Conservation (phyloP, 768 basidiomycete species). For the Termitomyces sp. region DNA sequence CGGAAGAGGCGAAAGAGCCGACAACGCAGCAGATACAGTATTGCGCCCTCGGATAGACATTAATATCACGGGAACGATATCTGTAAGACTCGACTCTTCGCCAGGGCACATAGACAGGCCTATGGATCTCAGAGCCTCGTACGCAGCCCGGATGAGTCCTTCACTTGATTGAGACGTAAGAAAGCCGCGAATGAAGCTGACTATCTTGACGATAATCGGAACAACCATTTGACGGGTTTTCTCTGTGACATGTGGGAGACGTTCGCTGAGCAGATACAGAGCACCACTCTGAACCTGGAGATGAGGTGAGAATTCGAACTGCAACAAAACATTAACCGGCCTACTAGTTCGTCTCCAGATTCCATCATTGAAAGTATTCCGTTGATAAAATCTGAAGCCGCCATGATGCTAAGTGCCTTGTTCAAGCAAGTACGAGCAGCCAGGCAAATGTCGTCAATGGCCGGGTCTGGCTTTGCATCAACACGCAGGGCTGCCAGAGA, state of each 20-base stretch:
- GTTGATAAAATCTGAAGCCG: constrained; percentile 62
- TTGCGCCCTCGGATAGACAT: constrained; percentile 35
- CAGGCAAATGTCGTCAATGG: constrained; percentile 36
- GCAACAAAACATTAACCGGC: constrained; percentile 11
- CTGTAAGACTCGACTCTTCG: constrained; percentile 62
- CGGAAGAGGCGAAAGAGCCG: constrained; percentile 56
- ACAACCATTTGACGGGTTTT: constrained; percentile 47
- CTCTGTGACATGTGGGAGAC: constrained; percentile 55
- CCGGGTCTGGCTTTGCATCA: constrained; percentile 24
- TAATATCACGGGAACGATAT: constrained; percentile 55
- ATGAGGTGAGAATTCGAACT: constrained; percentile 1
- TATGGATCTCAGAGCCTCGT: constrained; percentile 56
- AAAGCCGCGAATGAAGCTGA: constrained; percentile 43
- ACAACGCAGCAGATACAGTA: constrained; percentile 37
- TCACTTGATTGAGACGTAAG: constrained; percentile 36
- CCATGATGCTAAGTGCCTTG: constrained; percentile 55
- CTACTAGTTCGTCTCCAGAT: constrained; percentile 46
- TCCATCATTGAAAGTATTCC: constrained; percentile 51
- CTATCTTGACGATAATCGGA: constrained; percentile 44
- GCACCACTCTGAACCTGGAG: constrained; percentile 59
- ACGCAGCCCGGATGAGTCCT: constrained; percentile 37
- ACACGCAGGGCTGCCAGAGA: constrained; percentile 33
- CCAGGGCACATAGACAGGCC: constrained; percentile 49
- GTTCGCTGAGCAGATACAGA: constrained; percentile 61
- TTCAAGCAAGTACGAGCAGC: constrained; percentile 47